Evolutionary conservation across 805 yeast genomes (phyloP).

Genomic region (Metschnikowia henanensis): DNA sequence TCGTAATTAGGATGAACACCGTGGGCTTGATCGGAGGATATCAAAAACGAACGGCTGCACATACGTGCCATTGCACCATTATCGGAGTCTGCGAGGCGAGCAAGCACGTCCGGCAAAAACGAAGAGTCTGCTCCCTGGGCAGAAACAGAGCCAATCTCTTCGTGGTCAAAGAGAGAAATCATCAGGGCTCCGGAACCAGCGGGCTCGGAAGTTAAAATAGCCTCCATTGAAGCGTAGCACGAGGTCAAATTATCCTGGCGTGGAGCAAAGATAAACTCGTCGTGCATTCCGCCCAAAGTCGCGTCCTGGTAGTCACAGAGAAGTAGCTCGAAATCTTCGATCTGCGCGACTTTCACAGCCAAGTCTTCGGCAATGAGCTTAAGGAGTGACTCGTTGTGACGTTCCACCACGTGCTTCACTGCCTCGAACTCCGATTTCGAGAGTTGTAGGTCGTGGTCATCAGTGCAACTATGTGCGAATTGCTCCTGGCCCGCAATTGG

Average conservation of each 20-base stretch:
- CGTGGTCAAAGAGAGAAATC: slow-evolving; percentile 90
- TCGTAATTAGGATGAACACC: slow-evolving; percentile 94
- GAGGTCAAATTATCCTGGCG: slow-evolving; percentile 90
- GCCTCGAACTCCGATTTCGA: slow-evolving; percentile 61
- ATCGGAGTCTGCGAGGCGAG: slow-evolving; percentile 53
- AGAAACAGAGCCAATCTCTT: slow-evolving; percentile 89
- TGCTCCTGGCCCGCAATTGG: slow-evolving; percentile 75
- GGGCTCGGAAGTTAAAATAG: slow-evolving; percentile 55
- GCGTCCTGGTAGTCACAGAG: slow-evolving; percentile 85
- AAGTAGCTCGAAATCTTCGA: slow-evolving; percentile 88
- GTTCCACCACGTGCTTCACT: slow-evolving; percentile 58
- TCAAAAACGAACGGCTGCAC: slow-evolving; percentile 59
- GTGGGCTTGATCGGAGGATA: slow-evolving; percentile 96
- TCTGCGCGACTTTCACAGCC: slow-evolving; percentile 48
- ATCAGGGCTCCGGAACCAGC: slow-evolving; percentile 62
- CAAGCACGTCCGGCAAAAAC: slow-evolving; percentile 76
- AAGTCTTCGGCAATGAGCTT: slow-evolving; percentile 68
- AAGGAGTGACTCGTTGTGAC: slow-evolving; percentile 77
- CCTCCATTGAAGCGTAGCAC: slow-evolving; percentile 77
- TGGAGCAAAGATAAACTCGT: slow-evolving; percentile 90
- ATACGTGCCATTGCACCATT: slow-evolving; percentile 51
- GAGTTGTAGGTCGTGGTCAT: slow-evolving; percentile 47
- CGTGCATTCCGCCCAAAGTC: slow-evolving; percentile 81
- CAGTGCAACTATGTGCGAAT: slow-evolving; percentile 42
- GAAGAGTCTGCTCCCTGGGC: slow-evolving; percentile 98